Evolutionary conservation across 768 basidiomycete species (phyloP).

Genomic region (Suillus clintonianus): DNA sequence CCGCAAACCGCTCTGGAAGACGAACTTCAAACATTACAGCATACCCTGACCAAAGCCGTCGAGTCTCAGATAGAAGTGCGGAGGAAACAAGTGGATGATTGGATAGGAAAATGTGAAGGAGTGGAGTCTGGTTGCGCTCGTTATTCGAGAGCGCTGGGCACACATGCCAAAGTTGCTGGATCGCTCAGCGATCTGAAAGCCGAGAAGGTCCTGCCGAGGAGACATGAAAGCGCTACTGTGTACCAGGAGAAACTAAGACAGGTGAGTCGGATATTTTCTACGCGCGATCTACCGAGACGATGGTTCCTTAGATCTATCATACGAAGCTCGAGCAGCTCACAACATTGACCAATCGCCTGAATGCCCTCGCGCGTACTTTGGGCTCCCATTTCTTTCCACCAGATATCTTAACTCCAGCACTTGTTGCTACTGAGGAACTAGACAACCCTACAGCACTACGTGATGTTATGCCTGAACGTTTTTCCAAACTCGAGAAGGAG

Average conservation of each 20-base stretch:
- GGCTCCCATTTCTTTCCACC: constrained; percentile 57
- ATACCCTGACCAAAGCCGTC: constrained; percentile 74
- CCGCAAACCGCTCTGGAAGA: constrained; percentile 79
- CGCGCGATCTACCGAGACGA: constrained; percentile 1
- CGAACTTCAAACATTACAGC: constrained; percentile 73
- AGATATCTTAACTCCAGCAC: constrained; percentile 54
- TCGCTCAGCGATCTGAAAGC: constrained; percentile 68
- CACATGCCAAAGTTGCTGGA: constrained; percentile 67
- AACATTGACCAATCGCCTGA: constrained; percentile 68
- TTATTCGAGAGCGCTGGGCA: constrained; percentile 71
- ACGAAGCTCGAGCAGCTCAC: constrained; percentile 76
- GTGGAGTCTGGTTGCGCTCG: constrained; percentile 67
- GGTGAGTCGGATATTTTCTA: constrained; percentile 42
- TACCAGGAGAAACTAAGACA: constrained; percentile 81
- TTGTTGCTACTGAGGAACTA: constrained; percentile 43
- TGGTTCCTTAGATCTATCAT: constrained; percentile 56
- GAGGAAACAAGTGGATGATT: constrained; percentile 75
- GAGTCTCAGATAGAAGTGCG: constrained; percentile 70
- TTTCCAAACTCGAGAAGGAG: constrained; percentile 81
- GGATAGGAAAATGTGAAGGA: constrained; percentile 61
- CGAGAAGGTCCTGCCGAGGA: constrained; percentile 69
- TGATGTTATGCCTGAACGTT: constrained; percentile 81
- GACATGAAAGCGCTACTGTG: constrained; percentile 67
- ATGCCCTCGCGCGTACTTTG: constrained; percentile 55
- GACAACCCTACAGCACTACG: constrained; percentile 44